Conservation (phyloP, 306 rosid genomes). For the Malus fusca region DNA sequence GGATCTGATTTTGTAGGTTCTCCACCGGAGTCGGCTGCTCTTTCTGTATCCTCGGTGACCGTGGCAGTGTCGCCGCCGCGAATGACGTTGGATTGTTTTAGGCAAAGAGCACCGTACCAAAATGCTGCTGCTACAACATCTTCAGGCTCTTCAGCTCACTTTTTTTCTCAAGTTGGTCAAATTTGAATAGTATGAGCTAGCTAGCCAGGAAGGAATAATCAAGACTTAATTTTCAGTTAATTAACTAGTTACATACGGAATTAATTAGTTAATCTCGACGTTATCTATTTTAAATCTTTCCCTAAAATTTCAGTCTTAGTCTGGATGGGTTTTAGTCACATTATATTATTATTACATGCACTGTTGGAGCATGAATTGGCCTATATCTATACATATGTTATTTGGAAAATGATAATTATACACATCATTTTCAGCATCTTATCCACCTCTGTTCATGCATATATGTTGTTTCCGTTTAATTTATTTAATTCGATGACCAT, state of each 20-base stretch:
- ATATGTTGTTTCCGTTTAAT: no score
- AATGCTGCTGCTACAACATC: slow-evolving; percentile 25
- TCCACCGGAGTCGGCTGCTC: slow-evolving; percentile 62
- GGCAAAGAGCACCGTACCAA: slow-evolving; percentile 48
- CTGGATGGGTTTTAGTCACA: background rate
- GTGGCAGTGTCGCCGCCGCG: slow-evolving; percentile 74
- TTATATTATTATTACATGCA: background rate
- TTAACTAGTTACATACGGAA: slow-evolving; percentile 13
- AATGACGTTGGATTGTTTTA: slow-evolving; percentile 55
- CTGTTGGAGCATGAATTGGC: background rate
- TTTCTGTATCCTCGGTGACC: slow-evolving; percentile 59
- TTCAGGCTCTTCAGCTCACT: slow-evolving; percentile 55
- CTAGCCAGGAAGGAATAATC: slow-evolving; percentile 9
- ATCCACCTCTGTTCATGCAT: no score
- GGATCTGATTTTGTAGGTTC: slow-evolving; percentile 37
- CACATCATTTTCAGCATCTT: no score
- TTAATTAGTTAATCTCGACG: background rate
- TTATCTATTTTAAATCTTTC: slow-evolving; percentile 3
- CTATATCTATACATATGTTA: background rate
- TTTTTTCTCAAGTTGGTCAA: slow-evolving; percentile 67
- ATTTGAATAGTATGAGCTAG: background rate
- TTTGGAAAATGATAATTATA: no score
- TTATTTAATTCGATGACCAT: no score
- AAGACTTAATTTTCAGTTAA: background rate
- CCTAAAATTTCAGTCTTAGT: slow-evolving; percentile 2